Conservation (phyloP, 2,329 filamentous ascomycete species). For the Curvularia lunata region DNA sequence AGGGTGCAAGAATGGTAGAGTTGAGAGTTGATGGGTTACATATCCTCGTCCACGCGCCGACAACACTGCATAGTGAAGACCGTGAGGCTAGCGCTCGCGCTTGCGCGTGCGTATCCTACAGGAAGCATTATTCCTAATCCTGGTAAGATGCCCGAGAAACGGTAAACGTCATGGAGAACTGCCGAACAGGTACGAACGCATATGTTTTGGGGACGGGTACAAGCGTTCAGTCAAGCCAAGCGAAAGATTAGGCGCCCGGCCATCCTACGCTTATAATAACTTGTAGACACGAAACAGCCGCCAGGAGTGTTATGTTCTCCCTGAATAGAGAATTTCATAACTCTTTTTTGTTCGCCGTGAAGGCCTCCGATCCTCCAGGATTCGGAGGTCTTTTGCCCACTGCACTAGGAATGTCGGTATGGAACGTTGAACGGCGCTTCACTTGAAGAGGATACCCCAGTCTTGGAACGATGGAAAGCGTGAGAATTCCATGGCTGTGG, state of each 20-base stretch:
- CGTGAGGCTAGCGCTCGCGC: conserved; percentile 10
- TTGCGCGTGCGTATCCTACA: conserved; percentile 29
- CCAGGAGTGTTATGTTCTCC: conserved; percentile 11
- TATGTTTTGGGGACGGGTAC: conserved; percentile 38
- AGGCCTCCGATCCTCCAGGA: background rate
- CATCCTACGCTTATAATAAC: conserved; percentile 15
- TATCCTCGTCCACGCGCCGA: conserved; percentile 25
- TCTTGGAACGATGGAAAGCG: background rate
- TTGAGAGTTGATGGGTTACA: conserved; percentile 17
- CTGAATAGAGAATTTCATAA: background rate
- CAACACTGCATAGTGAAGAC: conserved; percentile 2
- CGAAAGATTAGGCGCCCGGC: conserved; percentile 27
- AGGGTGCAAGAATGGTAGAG: conserved; percentile 9
- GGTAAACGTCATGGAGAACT: conserved; percentile 18
- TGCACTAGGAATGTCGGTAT: background rate
- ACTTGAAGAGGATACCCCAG: background rate
- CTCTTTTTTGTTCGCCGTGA: background rate
- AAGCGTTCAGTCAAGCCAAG: conserved; percentile 21
- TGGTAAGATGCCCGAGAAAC: conserved; percentile 21
- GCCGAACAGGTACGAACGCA: conserved; percentile 24
- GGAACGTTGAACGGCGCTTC: background rate
- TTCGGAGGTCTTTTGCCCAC: background rate
- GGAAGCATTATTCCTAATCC: conserved; percentile 22
- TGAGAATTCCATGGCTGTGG: background rate
- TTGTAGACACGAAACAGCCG: conserved; percentile 17